Evolutionary conservation across 768 basidiomycete species (phyloP).

Genomic region (Amanita jacksonii): DNA sequence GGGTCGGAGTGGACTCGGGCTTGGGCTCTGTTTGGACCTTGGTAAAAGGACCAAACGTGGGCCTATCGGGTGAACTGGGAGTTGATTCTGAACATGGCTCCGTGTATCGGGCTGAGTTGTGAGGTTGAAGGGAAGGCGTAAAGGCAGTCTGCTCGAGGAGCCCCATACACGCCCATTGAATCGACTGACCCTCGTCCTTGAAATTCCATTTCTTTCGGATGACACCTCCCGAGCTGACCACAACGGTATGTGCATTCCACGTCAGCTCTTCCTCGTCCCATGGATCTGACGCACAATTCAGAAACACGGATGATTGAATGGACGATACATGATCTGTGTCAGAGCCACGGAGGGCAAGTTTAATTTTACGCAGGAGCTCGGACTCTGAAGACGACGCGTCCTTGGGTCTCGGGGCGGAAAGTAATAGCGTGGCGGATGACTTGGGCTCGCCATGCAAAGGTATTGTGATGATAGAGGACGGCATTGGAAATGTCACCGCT

Average conservation of each 20-base stretch:
- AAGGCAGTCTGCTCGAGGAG: conserved; percentile 45
- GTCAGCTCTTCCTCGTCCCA: conserved; percentile 54
- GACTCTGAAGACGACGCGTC: conserved; percentile 20
- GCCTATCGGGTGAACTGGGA: conserved; percentile 20
- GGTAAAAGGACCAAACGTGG: conserved; percentile 49
- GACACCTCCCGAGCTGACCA: conserved; percentile 58
- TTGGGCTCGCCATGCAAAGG: conserved; percentile 32
- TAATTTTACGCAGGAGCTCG: conserved; percentile 46
- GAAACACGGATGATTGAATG: conserved; percentile 33
- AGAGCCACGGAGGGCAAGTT: conserved; percentile 40
- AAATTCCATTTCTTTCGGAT: conserved; percentile 71
- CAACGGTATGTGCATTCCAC: conserved; percentile 58
- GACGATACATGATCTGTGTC: conserved; percentile 28
- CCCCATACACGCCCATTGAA: conserved; percentile 78
- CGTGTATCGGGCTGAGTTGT: conserved; percentile 21
- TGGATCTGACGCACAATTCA: conserved; percentile 25
- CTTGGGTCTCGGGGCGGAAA: conserved; percentile 21
- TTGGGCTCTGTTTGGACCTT: conserved; percentile 31
- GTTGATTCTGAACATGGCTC: conserved; percentile 18
- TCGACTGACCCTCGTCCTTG: conserved; percentile 54
- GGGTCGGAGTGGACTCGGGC: conserved; percentile 24
- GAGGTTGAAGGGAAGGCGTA: conserved; percentile 17
- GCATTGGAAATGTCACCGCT: not conserved
- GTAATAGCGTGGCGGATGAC: conserved; percentile 35
- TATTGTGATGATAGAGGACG: conserved; percentile 20